These are phyloP conservation scores for Sarocladium brachiariae DNA, from an alignment of 2,329 filamentous ascomycete genomes.

Conservation along the genomic window DNA sequence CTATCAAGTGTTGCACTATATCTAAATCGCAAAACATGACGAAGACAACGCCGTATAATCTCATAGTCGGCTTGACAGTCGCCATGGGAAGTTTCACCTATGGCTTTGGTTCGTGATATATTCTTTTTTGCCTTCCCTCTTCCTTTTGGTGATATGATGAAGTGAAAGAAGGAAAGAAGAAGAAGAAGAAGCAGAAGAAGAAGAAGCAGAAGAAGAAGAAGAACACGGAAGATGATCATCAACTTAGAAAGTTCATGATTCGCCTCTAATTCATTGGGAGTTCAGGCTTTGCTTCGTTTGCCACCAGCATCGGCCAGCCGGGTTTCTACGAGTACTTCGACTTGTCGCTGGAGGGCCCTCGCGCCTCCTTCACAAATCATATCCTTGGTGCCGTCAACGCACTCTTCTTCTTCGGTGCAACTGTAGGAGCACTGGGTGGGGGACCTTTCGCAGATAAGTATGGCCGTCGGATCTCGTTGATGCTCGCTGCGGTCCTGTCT, in stretches of 20 bases:
- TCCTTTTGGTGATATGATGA: no score
- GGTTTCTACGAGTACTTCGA: slow-evolving; percentile 45
- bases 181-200: no score
- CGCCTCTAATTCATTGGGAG: no score
- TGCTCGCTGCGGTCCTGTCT: slow-evolving; percentile 35
- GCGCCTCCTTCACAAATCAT: slow-evolving; percentile 35
- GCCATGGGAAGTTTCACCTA: slow-evolving; percentile 6
- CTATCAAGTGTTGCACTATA: no score
- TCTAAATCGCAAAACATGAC: no score
- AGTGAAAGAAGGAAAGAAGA: no score
- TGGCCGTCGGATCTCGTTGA: slow-evolving; percentile 37
- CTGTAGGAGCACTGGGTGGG: slow-evolving; percentile 37
- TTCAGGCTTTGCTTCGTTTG: slow-evolving; percentile 18
- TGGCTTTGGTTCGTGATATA: not conserved
- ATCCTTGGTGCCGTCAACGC: slow-evolving; percentile 42
- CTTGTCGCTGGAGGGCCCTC: slow-evolving; percentile 33
- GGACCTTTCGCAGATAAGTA: slow-evolving; percentile 40
- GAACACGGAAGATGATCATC: no score
- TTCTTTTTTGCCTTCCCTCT: not conserved
- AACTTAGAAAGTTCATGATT: no score
- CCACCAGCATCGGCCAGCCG: slow-evolving; percentile 44
- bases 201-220: no score
- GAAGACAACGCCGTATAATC: slow-evolving; percentile 2
- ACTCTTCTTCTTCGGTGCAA: slow-evolving; percentile 41
- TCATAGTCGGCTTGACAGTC: slow-evolving; percentile 7